These are phyloP conservation scores for Vigna unguiculata DNA, from an alignment of 306 rosid species.

Conservation along the genomic window DNA sequence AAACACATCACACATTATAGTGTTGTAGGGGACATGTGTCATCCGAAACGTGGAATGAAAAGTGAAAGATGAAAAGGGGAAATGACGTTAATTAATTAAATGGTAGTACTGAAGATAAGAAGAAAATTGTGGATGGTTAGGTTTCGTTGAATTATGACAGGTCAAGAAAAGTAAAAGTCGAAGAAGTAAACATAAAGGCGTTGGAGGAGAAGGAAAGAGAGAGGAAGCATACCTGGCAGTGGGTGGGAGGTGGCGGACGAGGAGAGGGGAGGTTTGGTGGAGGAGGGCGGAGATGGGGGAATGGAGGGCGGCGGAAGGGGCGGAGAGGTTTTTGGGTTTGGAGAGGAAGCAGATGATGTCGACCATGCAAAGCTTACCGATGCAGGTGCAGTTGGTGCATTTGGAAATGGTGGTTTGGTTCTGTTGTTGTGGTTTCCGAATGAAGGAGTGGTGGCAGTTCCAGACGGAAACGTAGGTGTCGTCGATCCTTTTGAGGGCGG, in stretches of 20 bases:
- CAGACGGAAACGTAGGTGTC: constrained; percentile 69
- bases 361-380: constrained; percentile 71
- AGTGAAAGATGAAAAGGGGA: background rate
- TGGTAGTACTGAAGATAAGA: background rate
- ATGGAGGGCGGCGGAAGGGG: constrained; percentile 66
- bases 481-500: constrained; percentile 54
- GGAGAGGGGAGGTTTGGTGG: constrained; percentile 25
- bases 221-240: constrained; percentile 61
- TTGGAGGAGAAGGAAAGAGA: background rate
- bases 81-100: background rate
- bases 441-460: constrained; percentile 68
- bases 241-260: constrained; percentile 71
- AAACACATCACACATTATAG: background rate
- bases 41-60: background rate
- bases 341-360: constrained; percentile 71
- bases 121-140: background rate
- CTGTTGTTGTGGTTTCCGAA: background rate
- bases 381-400: constrained; percentile 55
- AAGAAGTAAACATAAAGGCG: constrained; percentile 1
- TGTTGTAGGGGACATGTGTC: background rate
- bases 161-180: background rate
- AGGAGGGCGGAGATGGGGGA: constrained; percentile 60
- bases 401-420: background rate
- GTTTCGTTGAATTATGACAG: background rate
- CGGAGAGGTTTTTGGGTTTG: constrained; percentile 50